Base-by-base conservation (phyloP, 2,329 filamentous ascomycete species). In the Amesomyces nigricolor region DNA sequence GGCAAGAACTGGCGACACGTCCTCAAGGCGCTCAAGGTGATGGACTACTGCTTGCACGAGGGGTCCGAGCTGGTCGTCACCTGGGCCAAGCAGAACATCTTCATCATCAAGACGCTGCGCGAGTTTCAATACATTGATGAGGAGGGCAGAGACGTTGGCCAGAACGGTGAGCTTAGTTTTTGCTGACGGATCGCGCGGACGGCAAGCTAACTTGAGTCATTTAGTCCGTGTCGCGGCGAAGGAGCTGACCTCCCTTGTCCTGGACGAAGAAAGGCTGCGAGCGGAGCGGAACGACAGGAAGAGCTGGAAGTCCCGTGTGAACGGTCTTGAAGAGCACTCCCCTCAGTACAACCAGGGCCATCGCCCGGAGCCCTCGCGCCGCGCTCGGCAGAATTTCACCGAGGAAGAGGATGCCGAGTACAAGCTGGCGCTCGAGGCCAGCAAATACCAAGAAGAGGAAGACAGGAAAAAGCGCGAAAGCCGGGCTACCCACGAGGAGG, bases 1-100 rank as follows among this genome's bases (percentile, higher is more conserved):
- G 94, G 94, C 68, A 99, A 97, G 80, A 99, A 99, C 71, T 99
- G 94, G 94, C 86, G 94, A 66, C 94, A 99, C 71, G 94, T 99
- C 11, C 77, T 99, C 58, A 99, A 99, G 74, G 95, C 94, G 42
- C 78, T 99, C 64, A 99, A 99, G 72, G 94, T 99, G 51, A 81
- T 97, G 56, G 94, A 99, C 72, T 99, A 99, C 73, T 96, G 91
- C 73, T 79, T 99, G 55, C 94, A 99, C 70, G 94, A 99, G 71
- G 94, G 94, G 47, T 96, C 91, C 0, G 94, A 97, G 73, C 77
- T 96, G 61, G 90, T 96, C 35, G 94, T 99, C 49, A 96, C 92
- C 4, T 99, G 94, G 94, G 91, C 91, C 61, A 87, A 91, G 67
- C 95, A 97, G 77, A 97, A 96, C 70, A 86, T 96, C 63, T 99